Evolutionary conservation across 2,329 filamentous ascomycete species (phyloP).

Genomic region (Rhytidhysteron rufulum): DNA sequence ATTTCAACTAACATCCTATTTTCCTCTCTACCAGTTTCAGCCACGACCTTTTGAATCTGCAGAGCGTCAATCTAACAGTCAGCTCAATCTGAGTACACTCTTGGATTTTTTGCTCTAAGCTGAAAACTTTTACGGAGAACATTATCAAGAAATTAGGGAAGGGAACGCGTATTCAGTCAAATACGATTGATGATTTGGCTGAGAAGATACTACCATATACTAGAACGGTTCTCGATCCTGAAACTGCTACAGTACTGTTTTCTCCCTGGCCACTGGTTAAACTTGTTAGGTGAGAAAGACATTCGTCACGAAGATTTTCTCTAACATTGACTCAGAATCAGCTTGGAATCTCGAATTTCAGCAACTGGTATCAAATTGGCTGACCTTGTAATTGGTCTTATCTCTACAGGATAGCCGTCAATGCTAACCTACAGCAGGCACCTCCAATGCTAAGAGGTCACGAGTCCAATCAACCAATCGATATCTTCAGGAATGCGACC

Average conservation of each 20-base stretch:
- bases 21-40: too few relatives aligned
- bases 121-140: constrained; percentile 10
- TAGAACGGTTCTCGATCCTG: constrained; percentile 5
- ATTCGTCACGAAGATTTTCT: background rate
- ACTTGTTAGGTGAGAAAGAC: constrained; percentile 7
- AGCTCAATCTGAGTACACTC: too few relatives aligned
- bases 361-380: constrained; percentile 11
- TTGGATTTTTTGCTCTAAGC: too few relatives aligned
- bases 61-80: too few relatives aligned
- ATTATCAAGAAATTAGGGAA: constrained; percentile 6
- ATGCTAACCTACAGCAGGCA: background rate
- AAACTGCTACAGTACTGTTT: too few relatives aligned
- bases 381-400: constrained; percentile 12
- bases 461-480: constrained; percentile 9
- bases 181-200: constrained; percentile 7
- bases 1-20: too few relatives aligned
- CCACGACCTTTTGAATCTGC: too few relatives aligned
- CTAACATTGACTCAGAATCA: background rate
- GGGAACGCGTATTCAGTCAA: constrained; percentile 1
- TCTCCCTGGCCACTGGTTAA: constrained; percentile 21
- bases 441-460: constrained; percentile 10
- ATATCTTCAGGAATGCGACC: constrained; percentile 15
- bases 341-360: constrained; percentile 8
- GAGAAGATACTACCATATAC: constrained; percentile 13
- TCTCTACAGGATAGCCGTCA: background rate